Base-by-base conservation (phyloP, 805 yeast genomes). In the Lipomyces anomalus region DNA sequence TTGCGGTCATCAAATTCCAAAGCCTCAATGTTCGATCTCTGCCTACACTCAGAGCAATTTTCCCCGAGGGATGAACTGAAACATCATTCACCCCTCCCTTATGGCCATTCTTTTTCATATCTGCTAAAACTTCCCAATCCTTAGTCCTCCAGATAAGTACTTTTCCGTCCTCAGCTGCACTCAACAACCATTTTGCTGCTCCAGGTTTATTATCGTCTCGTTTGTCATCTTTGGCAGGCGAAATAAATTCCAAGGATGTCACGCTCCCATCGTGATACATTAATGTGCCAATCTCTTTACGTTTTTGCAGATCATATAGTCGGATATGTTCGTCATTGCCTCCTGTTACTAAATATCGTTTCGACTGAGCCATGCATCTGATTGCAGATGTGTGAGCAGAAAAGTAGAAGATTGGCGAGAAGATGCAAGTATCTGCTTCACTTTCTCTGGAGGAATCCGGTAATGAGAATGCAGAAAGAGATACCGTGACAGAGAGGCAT, bases 1-100 rank as follows among this genome's bases (percentile, higher is more conserved):
- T 84, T 11, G 87, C 92, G 1, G 97, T 90, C 97, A 92, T 90
- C 55, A 92, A 70, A 62, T 92, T 92, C 98, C 98, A 92, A 47
- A 92, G 72, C 60, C 90, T 73, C 30, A 92, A 73, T 4, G 95
- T 83, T 51, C 77, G 76, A 64, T 92, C 98, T 23, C 76, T 80
- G 47, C 94, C 85, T 3, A 88, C 95, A 49, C 94, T 82, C 22
- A 92, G 76, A 4, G 97, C 97, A 46, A 92, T 79, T 66, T 86
- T 76, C 11, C 95, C 95, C 3, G 87, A 72, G 16, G 95, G 94
- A 64, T 92, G 98, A 32, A 92, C 83, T 23, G 88, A 83, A 35
- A 92, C 59, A 63, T 88, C 97, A 55, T 82, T 84, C 35, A 92
- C 76, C 43, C 84, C 72, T n/a, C 79, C 90, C 36, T 74, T 74